These are phyloP conservation scores for Psidium guajava DNA, from an alignment of 345 rosid genomes.

Conservation along the genomic window DNA sequence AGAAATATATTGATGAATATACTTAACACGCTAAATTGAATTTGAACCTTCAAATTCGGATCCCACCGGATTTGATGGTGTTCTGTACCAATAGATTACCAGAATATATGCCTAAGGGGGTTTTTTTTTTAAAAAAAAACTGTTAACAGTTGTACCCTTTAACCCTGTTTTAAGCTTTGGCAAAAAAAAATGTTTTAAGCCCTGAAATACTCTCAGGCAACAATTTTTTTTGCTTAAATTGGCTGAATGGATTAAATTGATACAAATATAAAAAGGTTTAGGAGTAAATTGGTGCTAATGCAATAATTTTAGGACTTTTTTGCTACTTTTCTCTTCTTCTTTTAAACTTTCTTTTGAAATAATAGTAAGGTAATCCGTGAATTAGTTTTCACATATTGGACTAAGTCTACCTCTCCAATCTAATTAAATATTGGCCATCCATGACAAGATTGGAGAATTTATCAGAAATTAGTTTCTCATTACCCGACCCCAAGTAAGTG, in stretches of 20 bases:
- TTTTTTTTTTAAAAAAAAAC: too few relatives aligned
- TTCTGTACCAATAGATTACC: not conserved
- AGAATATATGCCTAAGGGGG: not conserved
- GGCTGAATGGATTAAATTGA: too few relatives aligned
- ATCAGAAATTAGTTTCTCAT: not conserved
- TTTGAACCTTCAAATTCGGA: rapidly evolving
- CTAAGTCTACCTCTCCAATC: not conserved
- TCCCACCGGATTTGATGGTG: not conserved
- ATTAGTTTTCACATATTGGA: not conserved
- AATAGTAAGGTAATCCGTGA: not conserved
- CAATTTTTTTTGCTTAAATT: too few relatives aligned
- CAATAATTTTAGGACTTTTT: too few relatives aligned
- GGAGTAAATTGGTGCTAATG: too few relatives aligned
- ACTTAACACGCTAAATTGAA: not conserved
- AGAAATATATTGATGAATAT: not conserved
- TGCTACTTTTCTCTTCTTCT: too few relatives aligned
- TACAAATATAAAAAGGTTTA: too few relatives aligned
- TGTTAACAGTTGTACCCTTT: not conserved
- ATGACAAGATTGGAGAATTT: not conserved
- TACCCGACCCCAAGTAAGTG: not conserved
- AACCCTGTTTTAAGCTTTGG: not conserved
- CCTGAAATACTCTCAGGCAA: too few relatives aligned
- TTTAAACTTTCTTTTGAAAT: not conserved
- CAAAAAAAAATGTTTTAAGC: too few relatives aligned
- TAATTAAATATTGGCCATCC: not conserved